Percentiles rank a stretch among this genome's conserved stretches.
These are phyloP conservation scores for Coelastrella sp. DNA, from an alignment of 139 green algal genomes.

Conservation along the genomic window DNA sequence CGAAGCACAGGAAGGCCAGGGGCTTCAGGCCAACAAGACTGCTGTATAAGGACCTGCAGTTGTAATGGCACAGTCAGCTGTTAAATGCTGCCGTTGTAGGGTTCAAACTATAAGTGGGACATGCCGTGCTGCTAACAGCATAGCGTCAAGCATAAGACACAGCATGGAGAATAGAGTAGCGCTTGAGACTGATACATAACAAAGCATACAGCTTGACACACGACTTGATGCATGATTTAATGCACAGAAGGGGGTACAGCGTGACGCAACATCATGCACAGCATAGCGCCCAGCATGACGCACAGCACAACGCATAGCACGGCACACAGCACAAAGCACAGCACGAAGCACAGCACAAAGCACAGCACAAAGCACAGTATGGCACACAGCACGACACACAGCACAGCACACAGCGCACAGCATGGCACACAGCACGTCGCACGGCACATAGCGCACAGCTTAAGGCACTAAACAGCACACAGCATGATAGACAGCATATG, in stretches of 20 bases:
- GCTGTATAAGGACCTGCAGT: slow-evolving; percentile 41
- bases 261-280: not conserved
- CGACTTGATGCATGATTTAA: too few relatives aligned
- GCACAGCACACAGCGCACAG: not conserved
- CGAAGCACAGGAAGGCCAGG: slow-evolving; percentile 83
- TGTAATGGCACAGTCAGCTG: not conserved
- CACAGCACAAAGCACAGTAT: not conserved
- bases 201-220: too few relatives aligned
- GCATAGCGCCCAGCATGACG: not conserved
- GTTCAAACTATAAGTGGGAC: not conserved
- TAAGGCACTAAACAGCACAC: too few relatives aligned
- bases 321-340: not conserved
- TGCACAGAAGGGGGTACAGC: not conserved
- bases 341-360: not conserved
- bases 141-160: too few relatives aligned
- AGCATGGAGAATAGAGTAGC: too few relatives aligned
- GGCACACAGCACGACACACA: too few relatives aligned
- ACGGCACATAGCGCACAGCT: too few relatives aligned
- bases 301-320: not conserved
- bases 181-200: too few relatives aligned
- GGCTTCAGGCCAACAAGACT: slow-evolving; percentile 54
- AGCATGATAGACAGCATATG: too few relatives aligned
- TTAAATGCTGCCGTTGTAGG: not conserved
- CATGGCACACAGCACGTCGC: too few relatives aligned
- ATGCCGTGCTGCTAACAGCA: too few relatives aligned